A percentile compares a stretch with the other conserved stretches of the same genome.
Evolutionary conservation across 495 filamentous ascomycete species (phyloP).

Genomic region (Aspergillus biplanus): DNA sequence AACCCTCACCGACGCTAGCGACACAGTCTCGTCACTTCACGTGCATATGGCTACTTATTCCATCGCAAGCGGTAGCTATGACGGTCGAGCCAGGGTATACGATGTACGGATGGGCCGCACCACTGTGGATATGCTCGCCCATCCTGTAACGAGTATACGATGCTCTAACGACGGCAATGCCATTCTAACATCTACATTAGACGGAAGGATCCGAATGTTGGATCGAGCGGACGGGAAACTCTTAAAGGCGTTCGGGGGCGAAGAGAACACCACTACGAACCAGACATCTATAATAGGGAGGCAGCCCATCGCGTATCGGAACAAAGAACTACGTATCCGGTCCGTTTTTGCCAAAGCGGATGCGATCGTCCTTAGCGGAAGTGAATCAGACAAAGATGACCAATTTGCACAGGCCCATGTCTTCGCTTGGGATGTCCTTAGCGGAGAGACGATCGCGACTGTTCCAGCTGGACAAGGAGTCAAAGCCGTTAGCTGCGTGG

Average conservation of each 20-base stretch:
- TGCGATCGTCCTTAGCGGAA: slow-evolving; percentile 79
- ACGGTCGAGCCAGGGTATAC: slow-evolving; percentile 82
- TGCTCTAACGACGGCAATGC: slow-evolving; percentile 73
- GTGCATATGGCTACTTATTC: slow-evolving; percentile 47
- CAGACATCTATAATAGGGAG: background rate
- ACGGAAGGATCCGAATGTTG: slow-evolving; percentile 77
- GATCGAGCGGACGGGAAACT: slow-evolving; percentile 75
- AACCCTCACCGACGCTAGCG: slow-evolving; percentile 74
- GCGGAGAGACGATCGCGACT: slow-evolving; percentile 65
- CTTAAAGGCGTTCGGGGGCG: slow-evolving; percentile 69
- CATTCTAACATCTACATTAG: slow-evolving; percentile 74
- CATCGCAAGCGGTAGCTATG: slow-evolving; percentile 72
- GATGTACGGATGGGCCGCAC: slow-evolving; percentile 83
- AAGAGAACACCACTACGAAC: slow-evolving; percentile 26
- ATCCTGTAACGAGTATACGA: slow-evolving; percentile 66
- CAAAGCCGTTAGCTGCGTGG: slow-evolving; percentile 64
- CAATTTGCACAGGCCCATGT: slow-evolving; percentile 61
- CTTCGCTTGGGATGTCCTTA: slow-evolving; percentile 89
- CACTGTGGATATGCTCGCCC: slow-evolving; percentile 67
- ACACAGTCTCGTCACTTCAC: slow-evolving; percentile 69
- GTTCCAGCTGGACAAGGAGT: slow-evolving; percentile 60
- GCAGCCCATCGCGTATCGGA: slow-evolving; percentile 50
- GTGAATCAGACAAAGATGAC: slow-evolving; percentile 59
- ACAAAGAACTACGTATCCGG: slow-evolving; percentile 71
- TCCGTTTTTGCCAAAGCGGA: slow-evolving; percentile 74